Base-by-base conservation (phyloP, 805 yeast genomes). In the Kodamaea sagamina region DNA sequence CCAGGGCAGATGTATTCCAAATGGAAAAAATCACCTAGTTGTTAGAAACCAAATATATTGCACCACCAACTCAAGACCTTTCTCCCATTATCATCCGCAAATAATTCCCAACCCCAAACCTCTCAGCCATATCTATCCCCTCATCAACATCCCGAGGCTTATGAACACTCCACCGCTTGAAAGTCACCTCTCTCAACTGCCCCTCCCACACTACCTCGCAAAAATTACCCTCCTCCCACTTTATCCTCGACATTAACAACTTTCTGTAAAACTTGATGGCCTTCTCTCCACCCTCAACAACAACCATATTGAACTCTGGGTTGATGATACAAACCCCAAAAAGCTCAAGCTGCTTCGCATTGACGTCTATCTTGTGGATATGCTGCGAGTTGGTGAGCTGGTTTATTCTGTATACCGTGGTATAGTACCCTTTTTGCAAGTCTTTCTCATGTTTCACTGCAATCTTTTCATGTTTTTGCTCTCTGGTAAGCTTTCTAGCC, bases 271-370 rank as follows among this genome's bases (percentile, higher is more conserved):
- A 78, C n/a, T 68, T 71, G 16, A 86, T 63, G 27, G 80, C 69
- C 47, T 81, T 81, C 24, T 68, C 75, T 0, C 85, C 82, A 0
- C 97, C 97, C 53, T 87, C 92, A 1, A 80, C 84, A 2, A 92
- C 68, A 0, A 92, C 73, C 31, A 90, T 55, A 29, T 78, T 78
- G 47, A 79, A 74, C 11, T 52, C 61, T 1, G 72, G 65, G 16
- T 75, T 59, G 2, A 71, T 58, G 3, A 83, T 54, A 44, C 82
- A 74, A 18, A 79, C 68, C 0, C 99, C 99, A 2, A 68, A 71
- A 18, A 90, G 62, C 1, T 69, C 75, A 37, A 80, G 59, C 57
- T 92, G 92, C 49, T 80, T 80, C 1, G 96, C 95, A 60, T 89
- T 89, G 47, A 77, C 78, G 54, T 88, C 90, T 6, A 90, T 75